Evolutionary conservation across 1,284 basidiomycete species (phyloP), one percentile per base, ranked within the genome.

Genomic region (Sparassis latifolia): DNA sequence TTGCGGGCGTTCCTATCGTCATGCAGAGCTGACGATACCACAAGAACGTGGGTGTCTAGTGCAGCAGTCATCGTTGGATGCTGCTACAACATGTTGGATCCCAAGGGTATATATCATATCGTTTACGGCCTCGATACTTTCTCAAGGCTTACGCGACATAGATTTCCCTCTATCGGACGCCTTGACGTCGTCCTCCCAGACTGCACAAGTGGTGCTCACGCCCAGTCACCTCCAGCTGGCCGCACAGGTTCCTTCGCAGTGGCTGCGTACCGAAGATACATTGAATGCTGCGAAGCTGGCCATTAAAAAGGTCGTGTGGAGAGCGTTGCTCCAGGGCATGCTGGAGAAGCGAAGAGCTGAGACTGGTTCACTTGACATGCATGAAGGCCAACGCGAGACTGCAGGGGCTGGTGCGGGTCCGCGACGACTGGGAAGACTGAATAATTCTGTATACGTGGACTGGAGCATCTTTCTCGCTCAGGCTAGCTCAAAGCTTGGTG

Each of bases 281-380:
- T 46, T 52, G 10, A 44, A 48, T 10, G 56, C 54, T 4, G 64
- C 74, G 4, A 60, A 64, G 33, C 67, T 85, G 0, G 73, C 82
- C 1, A 65, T 82, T 40, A 72, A 76, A 29, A 87, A 87, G 60
- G 75, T 86, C 33, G 75, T 78, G 6, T 88, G 82, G 75, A 71
- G 85, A 12, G 83, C 84, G 1, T 66, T 86, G 30, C 57, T 69
- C 4, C 61, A 63, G 44, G 57, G 57, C 10, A 47, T 57, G 20
- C 50, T 60, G 41, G 43, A 44, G 9, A 31, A 50, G 45, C 38
- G 39, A 29, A 35, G 35, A 7, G 38, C 35, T 4, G 20, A 38
- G 41, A 12, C 35, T 20, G 20, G 20, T 20, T 20, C 20, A 20
- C 20, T 37, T 12, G 35, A 37, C 35, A 37, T 6, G 12, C 20